Evolutionary conservation across 305 asterid genomes (phyloP).

Genomic region (Ruellia speciosa): DNA sequence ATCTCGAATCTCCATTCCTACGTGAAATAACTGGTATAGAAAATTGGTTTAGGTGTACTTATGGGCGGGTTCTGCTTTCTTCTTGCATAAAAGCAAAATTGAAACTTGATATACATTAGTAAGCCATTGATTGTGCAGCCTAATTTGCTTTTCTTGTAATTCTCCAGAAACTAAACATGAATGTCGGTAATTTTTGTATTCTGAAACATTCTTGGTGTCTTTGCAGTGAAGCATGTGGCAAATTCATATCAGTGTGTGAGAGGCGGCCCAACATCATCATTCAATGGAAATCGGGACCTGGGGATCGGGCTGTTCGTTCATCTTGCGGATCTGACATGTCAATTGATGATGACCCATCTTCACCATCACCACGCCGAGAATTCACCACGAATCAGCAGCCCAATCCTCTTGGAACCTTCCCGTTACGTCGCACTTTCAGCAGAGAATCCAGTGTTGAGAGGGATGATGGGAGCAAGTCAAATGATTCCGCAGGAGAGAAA

Average conservation of each 20-base stretch:
- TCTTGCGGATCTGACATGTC: conserved; percentile 78
- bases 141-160: not conserved
- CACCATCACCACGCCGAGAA: conserved; percentile 29
- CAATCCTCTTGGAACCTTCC: conserved; percentile 24
- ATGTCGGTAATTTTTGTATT: not conserved
- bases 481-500: conserved; percentile 24
- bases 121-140: not conserved
- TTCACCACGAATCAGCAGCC: conserved; percentile 23
- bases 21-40: not conserved
- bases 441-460: conserved; percentile 36
- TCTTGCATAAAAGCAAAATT: no score
- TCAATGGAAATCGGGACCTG: conserved; percentile 35
- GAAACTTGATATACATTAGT: not conserved
- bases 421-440: conserved; percentile 25
- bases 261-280: conserved; percentile 42
- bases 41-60: not conserved
- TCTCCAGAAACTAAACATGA: not conserved
- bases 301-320: conserved; percentile 45
- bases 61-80: not conserved
- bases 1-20: not conserved
- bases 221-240: conserved; percentile 59
- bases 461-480: conserved; percentile 30
- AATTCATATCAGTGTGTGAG: conserved; percentile 47
- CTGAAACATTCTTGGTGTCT: not conserved
- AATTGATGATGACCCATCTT: conserved; percentile 46